phyloP scores from a whole-genome alignment of 768 basidiomycete species.

The Lactifluus piperatus region DNA sequence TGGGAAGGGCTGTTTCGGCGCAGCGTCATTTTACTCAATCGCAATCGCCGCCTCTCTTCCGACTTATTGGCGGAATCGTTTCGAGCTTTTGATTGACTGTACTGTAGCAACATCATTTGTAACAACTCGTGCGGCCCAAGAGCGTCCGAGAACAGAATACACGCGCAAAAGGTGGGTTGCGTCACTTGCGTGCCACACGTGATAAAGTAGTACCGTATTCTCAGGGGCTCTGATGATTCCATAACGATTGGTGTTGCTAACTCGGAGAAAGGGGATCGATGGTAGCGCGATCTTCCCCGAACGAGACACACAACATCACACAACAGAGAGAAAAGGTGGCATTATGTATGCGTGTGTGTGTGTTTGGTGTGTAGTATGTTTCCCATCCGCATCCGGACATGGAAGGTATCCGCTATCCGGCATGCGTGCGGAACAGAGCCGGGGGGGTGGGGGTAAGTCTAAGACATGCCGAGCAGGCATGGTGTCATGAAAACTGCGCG shows the following conservation, averaged over 20 bases:
- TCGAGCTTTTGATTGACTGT: too few relatives aligned
- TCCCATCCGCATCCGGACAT: too few relatives aligned
- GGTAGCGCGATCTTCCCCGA: too few relatives aligned
- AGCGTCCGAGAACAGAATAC: background rate
- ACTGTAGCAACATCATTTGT: background rate
- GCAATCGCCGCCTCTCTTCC: slow-evolving; percentile 11
- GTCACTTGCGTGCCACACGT: background rate
- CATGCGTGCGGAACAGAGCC: background rate
- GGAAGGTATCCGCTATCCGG: background rate
- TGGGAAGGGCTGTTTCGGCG: background rate
- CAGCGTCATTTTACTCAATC: slow-evolving; percentile 10
- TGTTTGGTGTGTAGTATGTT: background rate
- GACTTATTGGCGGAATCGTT: background rate
- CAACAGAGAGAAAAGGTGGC: too few relatives aligned
- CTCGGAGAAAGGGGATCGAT: too few relatives aligned
- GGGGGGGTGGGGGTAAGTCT: too few relatives aligned
- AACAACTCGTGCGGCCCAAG: background rate
- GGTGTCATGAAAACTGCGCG: background rate
- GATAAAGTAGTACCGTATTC: background rate
- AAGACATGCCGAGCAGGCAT: background rate
- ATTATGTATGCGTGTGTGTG: background rate
- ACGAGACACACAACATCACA: too few relatives aligned
- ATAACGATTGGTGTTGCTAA: too few relatives aligned
- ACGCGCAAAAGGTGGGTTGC: too few relatives aligned
- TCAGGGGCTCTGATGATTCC: background rate